Base-by-base conservation (phyloP, 495 filamentous ascomycete genomes). In the Penicillium macrosclerotiorum region DNA sequence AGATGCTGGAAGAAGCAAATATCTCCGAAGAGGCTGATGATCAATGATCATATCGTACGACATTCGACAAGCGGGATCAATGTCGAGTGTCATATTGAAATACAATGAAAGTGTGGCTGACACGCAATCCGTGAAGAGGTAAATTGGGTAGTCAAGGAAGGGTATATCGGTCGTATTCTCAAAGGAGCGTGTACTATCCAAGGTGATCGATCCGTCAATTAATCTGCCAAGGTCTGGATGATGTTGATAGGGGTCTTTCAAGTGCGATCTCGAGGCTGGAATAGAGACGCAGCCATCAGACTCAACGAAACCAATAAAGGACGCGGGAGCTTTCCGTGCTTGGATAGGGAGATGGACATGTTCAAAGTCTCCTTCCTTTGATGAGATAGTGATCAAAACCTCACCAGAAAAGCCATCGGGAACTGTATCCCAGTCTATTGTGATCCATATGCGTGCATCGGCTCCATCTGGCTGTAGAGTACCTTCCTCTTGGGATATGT, bases 251-350 rank as follows among this genome's bases (percentile, higher is more conserved):
- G 43, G 39, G 52, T 19, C 73, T 46, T 24, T 69, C 66, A 37
- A 77, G 73, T 17, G 74, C 69, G 47, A n/a, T 3, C 36, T 37
- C 14, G 27, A 32, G 17, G 54, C 40, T 22, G 47, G 41, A 9
- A 55, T 42, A 6, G 53, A 52, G 32, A 90, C 61, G 44, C 75
- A 68, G 32, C 69, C 71, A 52, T 85, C 80, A 4, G 69, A 71
- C 60, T 90, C 85, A 47, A 87, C 78, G 50, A 84, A 87, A 34
- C 83, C 84, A 31, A 65, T 36, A 65, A 88, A 89, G 17, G 64
- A 64, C 8, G 27, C 14, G 0, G 84, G 77, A 22, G 82, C 51
- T 9, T 60, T 56, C 32, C 77, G 76, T 19, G 78, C 64, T 34
- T 73, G 72, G 46, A 86, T 64, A 4, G 83, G 84, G 4, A 88